Base-by-base conservation (phyloP, 2,329 filamentous ascomycete genomes). In the Penicillium concentricum region DNA sequence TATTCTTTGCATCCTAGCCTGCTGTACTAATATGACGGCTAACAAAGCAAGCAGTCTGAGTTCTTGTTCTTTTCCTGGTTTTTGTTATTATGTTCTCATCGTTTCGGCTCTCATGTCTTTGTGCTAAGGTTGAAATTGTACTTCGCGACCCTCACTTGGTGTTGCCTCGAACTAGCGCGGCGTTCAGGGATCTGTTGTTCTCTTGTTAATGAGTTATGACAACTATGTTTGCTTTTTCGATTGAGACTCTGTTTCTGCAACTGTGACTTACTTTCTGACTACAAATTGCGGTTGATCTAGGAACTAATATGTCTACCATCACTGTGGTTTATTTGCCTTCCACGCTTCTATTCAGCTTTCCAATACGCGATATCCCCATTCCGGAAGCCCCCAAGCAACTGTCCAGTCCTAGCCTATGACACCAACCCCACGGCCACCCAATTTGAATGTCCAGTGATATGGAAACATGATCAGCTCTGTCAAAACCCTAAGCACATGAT, bases 1-100 rank as follows among this genome's bases (percentile, higher is more conserved):
- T 8, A 12, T 38, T 32, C 41, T 18, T 43, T 20, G 20, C 49
- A 10, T 18, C n/a, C 38, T 22, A 26, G 13, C 43, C 18, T 20
- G 26, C n/a, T 48, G 37, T 42, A 54, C 54, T 61, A 53, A 58
- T 30, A 7, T 46, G 4, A 56, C n/a, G 38, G 56, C 55, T 58
- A 45, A 64, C 26, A 48, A 54, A 24, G 10, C 24, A 38, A 39
- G 39, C 26, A 39, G 35, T 16, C 28, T 13, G 10, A 32, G 16
- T 35, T 26, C 12, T 16, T 43, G 20, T 38, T 20, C 9, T 35
- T 30, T n/a, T 15, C 18, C 24, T 28, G 28, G 7, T 39, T 9
- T 28, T 30, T n/a, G 16, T 12, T 51, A 4, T 32, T 13, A 22
- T 38, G 2, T 18, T 22, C 16, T 32, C n/a, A 30, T 34, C 22